A percentile compares a stretch with the other conserved stretches of the same genome.
Evolutionary conservation across 306 rosid genomes (phyloP).

Genomic region (Sophora flavescens): DNA sequence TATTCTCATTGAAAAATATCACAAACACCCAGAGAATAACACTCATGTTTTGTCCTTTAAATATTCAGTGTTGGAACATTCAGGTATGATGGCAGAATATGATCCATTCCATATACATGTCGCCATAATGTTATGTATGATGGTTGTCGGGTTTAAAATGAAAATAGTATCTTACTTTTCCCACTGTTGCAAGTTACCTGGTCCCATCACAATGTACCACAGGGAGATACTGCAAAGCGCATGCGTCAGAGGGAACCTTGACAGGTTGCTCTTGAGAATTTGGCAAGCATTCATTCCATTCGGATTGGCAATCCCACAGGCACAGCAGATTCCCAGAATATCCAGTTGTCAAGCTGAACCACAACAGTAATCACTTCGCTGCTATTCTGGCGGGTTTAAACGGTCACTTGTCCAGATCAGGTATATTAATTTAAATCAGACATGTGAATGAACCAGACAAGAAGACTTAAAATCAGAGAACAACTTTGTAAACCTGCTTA

Average conservation of each 20-base stretch:
- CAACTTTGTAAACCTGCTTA: neutral
- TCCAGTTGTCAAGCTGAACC: neutral
- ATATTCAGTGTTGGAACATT: neutral
- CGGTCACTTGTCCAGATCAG: neutral
- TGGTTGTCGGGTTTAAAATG: neutral
- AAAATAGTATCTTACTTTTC: neutral
- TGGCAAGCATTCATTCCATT: neutral
- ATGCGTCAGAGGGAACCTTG: neutral
- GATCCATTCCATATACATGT: neutral
- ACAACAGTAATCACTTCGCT: too few relatives aligned
- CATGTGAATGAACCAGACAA: neutral
- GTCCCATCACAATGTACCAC: neutral
- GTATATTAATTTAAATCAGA: neutral
- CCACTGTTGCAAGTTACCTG: neutral
- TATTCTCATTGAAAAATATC: too few relatives aligned
- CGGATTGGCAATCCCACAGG: neutral
- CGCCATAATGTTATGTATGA: neutral
- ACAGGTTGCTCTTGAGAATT: neutral
- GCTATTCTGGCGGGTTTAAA: too few relatives aligned
- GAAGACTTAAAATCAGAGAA: too few relatives aligned
- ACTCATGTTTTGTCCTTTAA: too few relatives aligned
- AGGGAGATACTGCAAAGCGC: neutral
- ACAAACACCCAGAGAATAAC: too few relatives aligned
- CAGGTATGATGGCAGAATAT: neutral
- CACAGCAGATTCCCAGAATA: neutral